Percentiles rank a stretch among this genome's conserved stretches.
Conservation (phyloP, 1,139 yeast species). For the Geotrichum citri-aurantii region DNA sequence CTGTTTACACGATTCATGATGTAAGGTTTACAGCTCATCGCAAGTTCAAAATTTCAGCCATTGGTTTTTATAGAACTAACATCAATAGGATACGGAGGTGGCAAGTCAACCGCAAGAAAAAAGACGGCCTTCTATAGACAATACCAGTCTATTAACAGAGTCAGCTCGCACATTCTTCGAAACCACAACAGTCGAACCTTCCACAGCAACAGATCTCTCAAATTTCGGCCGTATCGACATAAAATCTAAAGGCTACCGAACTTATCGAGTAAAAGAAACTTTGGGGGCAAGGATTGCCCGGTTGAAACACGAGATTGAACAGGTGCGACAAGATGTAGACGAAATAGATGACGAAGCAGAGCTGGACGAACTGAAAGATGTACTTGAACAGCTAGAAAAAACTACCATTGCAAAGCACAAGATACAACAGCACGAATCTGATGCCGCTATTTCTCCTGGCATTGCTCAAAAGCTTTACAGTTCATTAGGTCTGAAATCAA, state of each 20-base stretch:
- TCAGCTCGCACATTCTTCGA: conserved; percentile 10
- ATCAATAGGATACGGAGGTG: neutral
- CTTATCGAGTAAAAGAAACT: conserved; percentile 10
- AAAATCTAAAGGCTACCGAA: conserved; percentile 5
- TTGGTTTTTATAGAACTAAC: neutral
- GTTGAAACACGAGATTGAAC: neutral
- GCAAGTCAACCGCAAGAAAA: neutral
- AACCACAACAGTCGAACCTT: conserved; percentile 6
- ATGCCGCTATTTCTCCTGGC: neutral
- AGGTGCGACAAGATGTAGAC: conserved; percentile 8
- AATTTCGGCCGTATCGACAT: neutral
- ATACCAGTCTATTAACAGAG: neutral
- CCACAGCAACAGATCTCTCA: conserved; percentile 4
- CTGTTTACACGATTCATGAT: neutral
- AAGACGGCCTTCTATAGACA: conserved; percentile 14
- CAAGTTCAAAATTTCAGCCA: neutral
- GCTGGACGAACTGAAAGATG: conserved; percentile 6
- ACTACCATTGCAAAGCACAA: neutral
- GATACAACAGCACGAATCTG: neutral
- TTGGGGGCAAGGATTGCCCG: conserved; percentile 15
- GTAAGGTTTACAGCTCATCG: conserved; percentile 3
- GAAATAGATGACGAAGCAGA: conserved; percentile 8
- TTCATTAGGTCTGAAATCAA: neutral
- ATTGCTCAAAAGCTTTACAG: neutral
- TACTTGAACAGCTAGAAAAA: neutral